phyloP scores from a whole-genome alignment of 352 stramenopile genomes.

The Saprolegnia parasitica region DNA sequence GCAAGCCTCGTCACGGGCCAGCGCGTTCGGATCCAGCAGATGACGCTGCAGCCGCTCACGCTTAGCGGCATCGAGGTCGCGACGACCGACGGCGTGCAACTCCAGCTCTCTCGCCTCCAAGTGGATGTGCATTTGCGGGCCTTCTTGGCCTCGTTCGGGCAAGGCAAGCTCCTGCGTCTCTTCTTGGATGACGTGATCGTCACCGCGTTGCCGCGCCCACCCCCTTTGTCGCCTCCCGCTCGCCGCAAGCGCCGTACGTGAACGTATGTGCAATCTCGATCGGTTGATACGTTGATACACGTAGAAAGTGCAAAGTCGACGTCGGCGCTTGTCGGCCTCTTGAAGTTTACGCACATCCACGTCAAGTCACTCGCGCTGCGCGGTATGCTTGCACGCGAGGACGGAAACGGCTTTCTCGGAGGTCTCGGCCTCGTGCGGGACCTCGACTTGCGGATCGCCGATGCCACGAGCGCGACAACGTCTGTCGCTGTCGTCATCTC shows the following conservation, averaged over 20 bases:
- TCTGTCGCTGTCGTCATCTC: too few species aligned
- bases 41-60: conserved; percentile 4
- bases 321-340: neutral
- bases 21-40: conserved; percentile 3
- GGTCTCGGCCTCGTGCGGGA: too few species aligned
- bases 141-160: conserved; percentile 20
- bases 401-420: too few species aligned
- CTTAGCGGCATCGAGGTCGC: conserved; percentile 6
- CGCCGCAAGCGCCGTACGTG: neutral
- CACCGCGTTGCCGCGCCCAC: too few species aligned
- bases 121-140: conserved; percentile 13
- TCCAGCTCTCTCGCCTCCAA: conserved; percentile 13
- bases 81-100: neutral
- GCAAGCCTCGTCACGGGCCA: neutral
- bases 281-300: too few species aligned
- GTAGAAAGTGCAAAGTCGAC: neutral
- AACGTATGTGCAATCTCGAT: too few species aligned
- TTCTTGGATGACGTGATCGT: neutral
- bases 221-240: too few species aligned
- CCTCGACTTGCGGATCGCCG: too few species aligned
- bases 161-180: conserved; percentile 14
- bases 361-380: neutral
- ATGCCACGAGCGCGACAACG: too few species aligned
- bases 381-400: too few species aligned
- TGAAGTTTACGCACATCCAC: conserved; percentile 18